Conservation (phyloP, 2,329 filamentous ascomycete species). For the Verticillium tricorpus region DNA sequence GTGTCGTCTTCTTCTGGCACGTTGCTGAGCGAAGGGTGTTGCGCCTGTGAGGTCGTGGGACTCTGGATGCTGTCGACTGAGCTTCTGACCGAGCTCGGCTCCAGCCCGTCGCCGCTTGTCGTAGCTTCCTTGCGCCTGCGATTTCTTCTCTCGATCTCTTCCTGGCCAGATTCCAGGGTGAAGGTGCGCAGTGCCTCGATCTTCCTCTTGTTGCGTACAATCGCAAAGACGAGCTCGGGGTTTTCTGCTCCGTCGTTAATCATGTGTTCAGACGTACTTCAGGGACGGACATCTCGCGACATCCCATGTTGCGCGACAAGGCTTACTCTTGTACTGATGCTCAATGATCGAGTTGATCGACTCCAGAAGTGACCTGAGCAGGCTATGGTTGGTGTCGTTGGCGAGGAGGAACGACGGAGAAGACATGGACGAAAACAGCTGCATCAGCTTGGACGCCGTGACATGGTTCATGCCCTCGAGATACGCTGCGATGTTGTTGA, state of each 20-base stretch:
- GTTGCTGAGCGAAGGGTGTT: slow-evolving; percentile 62
- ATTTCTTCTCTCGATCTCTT: slow-evolving; percentile 80
- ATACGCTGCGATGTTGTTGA: slow-evolving; percentile 89
- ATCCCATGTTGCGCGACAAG: neutral
- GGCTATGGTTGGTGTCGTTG: slow-evolving; percentile 83
- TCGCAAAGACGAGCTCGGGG: slow-evolving; percentile 71
- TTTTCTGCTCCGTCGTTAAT: slow-evolving; percentile 53
- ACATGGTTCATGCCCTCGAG: slow-evolving; percentile 70
- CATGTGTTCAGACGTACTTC: neutral
- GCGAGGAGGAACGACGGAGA: slow-evolving; percentile 87
- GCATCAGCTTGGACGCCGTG: slow-evolving; percentile 76
- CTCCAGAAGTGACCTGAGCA: slow-evolving; percentile 78
- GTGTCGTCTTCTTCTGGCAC: slow-evolving; percentile 65
- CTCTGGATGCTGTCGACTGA: slow-evolving; percentile 67
- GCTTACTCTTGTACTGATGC: slow-evolving; percentile 74
- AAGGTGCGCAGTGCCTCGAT: slow-evolving; percentile 84
- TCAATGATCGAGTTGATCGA: slow-evolving; percentile 88
- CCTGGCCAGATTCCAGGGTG: slow-evolving; percentile 85
- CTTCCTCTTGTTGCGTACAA: slow-evolving; percentile 74
- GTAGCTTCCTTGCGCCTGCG: slow-evolving; percentile 62
- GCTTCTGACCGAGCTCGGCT: slow-evolving; percentile 47
- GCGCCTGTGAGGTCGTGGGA: slow-evolving; percentile 49
- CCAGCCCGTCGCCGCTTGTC: slow-evolving; percentile 44
- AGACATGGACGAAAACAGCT: slow-evolving; percentile 88
- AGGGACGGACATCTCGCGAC: neutral